These are phyloP conservation scores for Lodderomyces pseudojiufengensis DNA, from an alignment of 1,139 yeast genomes.

Conservation along the genomic window DNA sequence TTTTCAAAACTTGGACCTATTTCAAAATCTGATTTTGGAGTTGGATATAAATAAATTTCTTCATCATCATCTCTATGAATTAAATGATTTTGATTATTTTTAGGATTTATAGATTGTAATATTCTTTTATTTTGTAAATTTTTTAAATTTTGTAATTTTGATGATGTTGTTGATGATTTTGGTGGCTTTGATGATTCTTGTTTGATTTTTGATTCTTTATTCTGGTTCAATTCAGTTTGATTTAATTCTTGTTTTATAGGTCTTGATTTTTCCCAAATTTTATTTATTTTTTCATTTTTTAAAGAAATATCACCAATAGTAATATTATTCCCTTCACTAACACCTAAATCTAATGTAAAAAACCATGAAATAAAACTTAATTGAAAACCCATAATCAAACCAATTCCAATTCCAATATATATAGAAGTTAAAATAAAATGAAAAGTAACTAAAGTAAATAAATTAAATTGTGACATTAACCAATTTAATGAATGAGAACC, in stretches of 20 bases:
- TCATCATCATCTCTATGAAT: background rate
- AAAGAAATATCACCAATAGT: too few relatives aligned
- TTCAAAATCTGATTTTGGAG: conserved; percentile 1
- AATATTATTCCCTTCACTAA: too few relatives aligned
- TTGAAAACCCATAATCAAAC: conserved; percentile 1
- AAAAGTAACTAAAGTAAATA: conserved; percentile 3
- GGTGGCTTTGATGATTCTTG: too few relatives aligned
- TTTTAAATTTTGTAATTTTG: background rate
- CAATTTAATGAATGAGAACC: background rate
- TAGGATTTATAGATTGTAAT: background rate
- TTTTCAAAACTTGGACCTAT: background rate
- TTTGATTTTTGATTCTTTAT: too few relatives aligned
- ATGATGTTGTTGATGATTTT: too few relatives aligned
- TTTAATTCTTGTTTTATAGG: too few relatives aligned
- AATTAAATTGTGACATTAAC: conserved; percentile 1
- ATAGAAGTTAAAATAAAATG: conserved; percentile 3
- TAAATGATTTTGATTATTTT: background rate
- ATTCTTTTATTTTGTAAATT: background rate
- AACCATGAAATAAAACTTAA: conserved; percentile 2
- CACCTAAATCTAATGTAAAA: background rate
- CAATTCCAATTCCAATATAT: conserved; percentile 1
- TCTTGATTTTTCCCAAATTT: too few relatives aligned
- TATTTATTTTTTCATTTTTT: too few relatives aligned
- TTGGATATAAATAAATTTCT: background rate
- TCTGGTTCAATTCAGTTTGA: too few relatives aligned